Base-by-base conservation (phyloP, 192 early-diverging fungal species). In the Allomyces arbusculus region DNA sequence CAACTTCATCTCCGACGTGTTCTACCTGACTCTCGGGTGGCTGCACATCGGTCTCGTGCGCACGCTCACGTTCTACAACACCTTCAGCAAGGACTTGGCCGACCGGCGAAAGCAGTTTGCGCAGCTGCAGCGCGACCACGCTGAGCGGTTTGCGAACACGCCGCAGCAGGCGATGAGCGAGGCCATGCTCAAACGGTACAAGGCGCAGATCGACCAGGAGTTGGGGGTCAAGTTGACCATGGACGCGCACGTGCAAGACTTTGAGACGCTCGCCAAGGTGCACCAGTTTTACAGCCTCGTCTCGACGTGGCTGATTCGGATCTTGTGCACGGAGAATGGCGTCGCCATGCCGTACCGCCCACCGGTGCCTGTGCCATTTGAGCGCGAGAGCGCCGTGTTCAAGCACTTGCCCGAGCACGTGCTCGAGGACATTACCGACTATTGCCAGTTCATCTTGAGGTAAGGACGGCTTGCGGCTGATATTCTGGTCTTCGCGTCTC, bases 1-100 rank as follows among this genome's bases (percentile, higher is more conserved):
- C 33, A 88, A 91, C 69, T 98, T 98, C 69, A 89, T 96, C 44
- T 82, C 92, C 2, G 91, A 96, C 67, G 79, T 89, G 22, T 96
- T 98, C 72, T 90, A 86, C 66, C 67, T 92, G 8, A 85, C 92
- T 0, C 73, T 95, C 12, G 76, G 79, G 14, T 77, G 86, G 9
- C 77, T 88, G 62, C 95, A 95, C 70, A 82, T 88, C 61, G 91
- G 92, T 12, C 75, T 87, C 19, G 77, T 95, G 26, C 79, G 84
- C 64, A 84, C 78, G 19, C 78, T 88, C 65, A 78, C 83, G 3
- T 80, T 80, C 40, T 94, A 86, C 65, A 78, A 82, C 63, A 74
- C 79, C 2, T 74, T 87, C 43, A 73, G 84, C 9, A 88, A 86
- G 72, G 81, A 85, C 61, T 74, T 86, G 19, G 76, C 78, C 44